These are phyloP conservation scores for Durio zibethinus DNA, from an alignment of 345 rosid species.

Conservation along the genomic window DNA sequence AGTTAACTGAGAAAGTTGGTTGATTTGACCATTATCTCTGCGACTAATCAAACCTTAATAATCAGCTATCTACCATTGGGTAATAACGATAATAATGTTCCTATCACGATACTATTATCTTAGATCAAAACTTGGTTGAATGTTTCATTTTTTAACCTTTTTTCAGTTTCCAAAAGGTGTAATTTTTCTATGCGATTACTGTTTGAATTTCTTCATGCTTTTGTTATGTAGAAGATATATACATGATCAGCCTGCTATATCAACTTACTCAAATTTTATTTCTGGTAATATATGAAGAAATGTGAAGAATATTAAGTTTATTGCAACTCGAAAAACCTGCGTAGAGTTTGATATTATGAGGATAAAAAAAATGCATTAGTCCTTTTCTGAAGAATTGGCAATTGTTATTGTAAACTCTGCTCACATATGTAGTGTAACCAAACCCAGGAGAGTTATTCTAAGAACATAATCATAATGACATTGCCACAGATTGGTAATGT, in stretches of 20 bases:
- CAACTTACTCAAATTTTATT: too few relatives aligned
- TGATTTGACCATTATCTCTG: constrained; percentile 46
- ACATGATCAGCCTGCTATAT: too few relatives aligned
- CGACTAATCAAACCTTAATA: background rate
- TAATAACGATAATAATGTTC: background rate
- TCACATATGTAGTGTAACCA: too few relatives aligned
- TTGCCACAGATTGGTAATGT: background rate
- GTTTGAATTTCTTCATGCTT: too few relatives aligned
- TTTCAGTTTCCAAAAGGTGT: background rate
- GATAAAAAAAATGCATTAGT: background rate
- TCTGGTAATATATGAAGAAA: background rate
- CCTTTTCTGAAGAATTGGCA: background rate
- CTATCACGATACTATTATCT: background rate
- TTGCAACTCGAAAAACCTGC: too few relatives aligned
- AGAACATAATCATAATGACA: background rate
- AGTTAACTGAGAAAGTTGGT: constrained; percentile 43
- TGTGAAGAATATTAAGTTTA: background rate
- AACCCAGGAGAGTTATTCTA: too few relatives aligned
- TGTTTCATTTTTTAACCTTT: background rate
- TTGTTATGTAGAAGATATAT: background rate
- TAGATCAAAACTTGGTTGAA: background rate
- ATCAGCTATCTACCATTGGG: background rate
- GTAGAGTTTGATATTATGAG: background rate
- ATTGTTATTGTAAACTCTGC: too few relatives aligned
- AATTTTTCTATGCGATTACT: background rate